Conservation (phyloP, 2,329 filamentous ascomycete species). For the Apiospora kogelbergensis region DNA sequence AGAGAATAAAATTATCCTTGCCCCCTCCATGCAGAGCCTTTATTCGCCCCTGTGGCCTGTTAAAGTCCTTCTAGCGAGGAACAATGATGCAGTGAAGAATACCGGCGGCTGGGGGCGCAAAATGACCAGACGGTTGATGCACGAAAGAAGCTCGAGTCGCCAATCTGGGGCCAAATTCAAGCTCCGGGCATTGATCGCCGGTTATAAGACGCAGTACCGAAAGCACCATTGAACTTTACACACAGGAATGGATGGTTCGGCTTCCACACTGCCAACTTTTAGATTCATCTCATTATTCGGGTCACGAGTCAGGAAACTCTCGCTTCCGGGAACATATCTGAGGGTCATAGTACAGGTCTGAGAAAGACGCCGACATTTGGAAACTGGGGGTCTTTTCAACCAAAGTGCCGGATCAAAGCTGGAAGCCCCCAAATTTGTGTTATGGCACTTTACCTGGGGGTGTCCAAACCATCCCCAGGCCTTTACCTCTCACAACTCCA, state of each 20-base stretch:
- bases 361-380: not conserved
- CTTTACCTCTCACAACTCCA: not conserved
- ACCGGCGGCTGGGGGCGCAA: not conserved
- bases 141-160: not conserved
- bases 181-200: not conserved
- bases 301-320: not conserved
- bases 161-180: not conserved
- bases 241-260: too few relatives aligned
- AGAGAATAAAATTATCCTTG: too few relatives aligned
- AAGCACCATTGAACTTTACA: not conserved
- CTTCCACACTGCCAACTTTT: too few relatives aligned
- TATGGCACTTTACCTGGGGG: not conserved
- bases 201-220: not conserved
- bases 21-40: too few relatives aligned
- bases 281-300: not conserved
- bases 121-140: not conserved
- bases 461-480: not conserved
- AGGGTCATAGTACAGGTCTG: not conserved
- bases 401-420: not conserved
- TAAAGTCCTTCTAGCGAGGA: not conserved
- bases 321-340: not conserved
- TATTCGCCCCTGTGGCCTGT: too few relatives aligned
- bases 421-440: not conserved
- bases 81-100: not conserved
- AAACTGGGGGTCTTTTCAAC: not conserved